These are phyloP conservation scores for Boletus edulis DNA, from an alignment of 768 basidiomycete genomes.

Conservation along the genomic window DNA sequence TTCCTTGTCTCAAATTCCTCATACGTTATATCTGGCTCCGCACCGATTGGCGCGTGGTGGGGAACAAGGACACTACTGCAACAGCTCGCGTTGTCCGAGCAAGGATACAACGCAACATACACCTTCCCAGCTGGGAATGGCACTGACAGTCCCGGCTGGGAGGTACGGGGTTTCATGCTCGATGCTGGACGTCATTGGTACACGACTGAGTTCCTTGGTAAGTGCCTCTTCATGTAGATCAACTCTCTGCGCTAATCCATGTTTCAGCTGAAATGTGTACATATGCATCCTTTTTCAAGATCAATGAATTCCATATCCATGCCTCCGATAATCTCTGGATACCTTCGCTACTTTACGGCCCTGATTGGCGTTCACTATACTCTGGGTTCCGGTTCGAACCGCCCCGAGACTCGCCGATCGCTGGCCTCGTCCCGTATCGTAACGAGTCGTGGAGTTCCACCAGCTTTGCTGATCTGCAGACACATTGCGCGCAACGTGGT, in stretches of 20 bases:
- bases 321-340: conserved; percentile 45
- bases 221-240: not conserved
- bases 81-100: conserved; percentile 31
- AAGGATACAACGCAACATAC: conserved; percentile 6
- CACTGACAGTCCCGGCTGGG: conserved; percentile 43
- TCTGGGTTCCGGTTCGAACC: conserved; percentile 43
- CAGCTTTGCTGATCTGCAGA: conserved; percentile 34
- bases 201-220: conserved; percentile 36
- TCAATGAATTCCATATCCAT: conserved; percentile 43
- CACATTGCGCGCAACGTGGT: conserved; percentile 36
- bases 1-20: conserved; percentile 30
- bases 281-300: conserved; percentile 45
- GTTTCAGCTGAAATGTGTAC: conserved; percentile 40
- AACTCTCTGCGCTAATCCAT: not conserved
- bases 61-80: conserved; percentile 44
- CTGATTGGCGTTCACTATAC: conserved; percentile 40
- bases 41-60: conserved; percentile 41
- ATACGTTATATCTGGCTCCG: conserved; percentile 34
- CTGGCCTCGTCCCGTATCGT: conserved; percentile 34
- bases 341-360: conserved; percentile 36
- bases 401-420: conserved; percentile 30
- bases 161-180: conserved; percentile 44
- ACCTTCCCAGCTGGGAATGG: conserved; percentile 34
- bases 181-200: conserved; percentile 48
- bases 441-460: conserved; percentile 42